phyloP scores from a whole-genome alignment of 2,329 filamentous ascomycete species.

The Aspergillus hortae region DNA sequence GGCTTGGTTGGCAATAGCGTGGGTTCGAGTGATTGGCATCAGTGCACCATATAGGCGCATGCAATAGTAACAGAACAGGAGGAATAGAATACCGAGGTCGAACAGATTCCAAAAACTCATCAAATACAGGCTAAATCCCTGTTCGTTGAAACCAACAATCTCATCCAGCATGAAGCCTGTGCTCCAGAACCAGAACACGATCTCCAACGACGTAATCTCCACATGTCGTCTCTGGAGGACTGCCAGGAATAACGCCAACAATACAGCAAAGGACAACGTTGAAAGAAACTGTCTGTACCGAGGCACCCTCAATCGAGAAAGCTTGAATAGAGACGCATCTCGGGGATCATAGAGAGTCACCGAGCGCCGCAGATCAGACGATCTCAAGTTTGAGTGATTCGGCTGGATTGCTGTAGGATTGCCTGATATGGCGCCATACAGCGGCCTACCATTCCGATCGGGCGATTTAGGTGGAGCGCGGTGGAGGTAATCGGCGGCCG shows the following conservation, averaged over 20 bases:
- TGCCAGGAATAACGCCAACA: slow-evolving; percentile 80
- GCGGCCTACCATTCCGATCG: slow-evolving; percentile 16
- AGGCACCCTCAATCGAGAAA: slow-evolving; percentile 85
- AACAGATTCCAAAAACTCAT: slow-evolving; percentile 99
- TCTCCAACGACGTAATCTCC: slow-evolving; percentile 77
- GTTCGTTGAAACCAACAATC: slow-evolving; percentile 92
- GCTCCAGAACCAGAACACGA: slow-evolving; percentile 97
- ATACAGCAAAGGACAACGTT: slow-evolving; percentile 77
- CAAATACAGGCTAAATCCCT: slow-evolving; percentile 92
- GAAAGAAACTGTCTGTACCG: slow-evolving; percentile 89
- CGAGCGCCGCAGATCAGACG: slow-evolving; percentile 54
- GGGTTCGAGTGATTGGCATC: slow-evolving; percentile 65
- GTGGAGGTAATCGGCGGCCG: slow-evolving; percentile 79
- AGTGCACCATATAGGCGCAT: slow-evolving; percentile 86
- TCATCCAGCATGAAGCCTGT: slow-evolving; percentile 96
- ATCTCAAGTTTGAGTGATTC: slow-evolving; percentile 16
- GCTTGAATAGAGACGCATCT: slow-evolving; percentile 85
- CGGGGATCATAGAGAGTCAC: slow-evolving; percentile 87
- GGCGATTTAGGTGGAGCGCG: slow-evolving; percentile 48
- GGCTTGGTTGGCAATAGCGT: slow-evolving; percentile 74
- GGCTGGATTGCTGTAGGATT: slow-evolving; percentile 10
- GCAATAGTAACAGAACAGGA: slow-evolving; percentile 85
- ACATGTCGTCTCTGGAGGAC: slow-evolving; percentile 73
- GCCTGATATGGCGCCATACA: slow-evolving; percentile 25
- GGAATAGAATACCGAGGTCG: slow-evolving; percentile 80